Base-by-base conservation (phyloP, 371 early-diverging fungal species). In the Mucor saturninus region DNA sequence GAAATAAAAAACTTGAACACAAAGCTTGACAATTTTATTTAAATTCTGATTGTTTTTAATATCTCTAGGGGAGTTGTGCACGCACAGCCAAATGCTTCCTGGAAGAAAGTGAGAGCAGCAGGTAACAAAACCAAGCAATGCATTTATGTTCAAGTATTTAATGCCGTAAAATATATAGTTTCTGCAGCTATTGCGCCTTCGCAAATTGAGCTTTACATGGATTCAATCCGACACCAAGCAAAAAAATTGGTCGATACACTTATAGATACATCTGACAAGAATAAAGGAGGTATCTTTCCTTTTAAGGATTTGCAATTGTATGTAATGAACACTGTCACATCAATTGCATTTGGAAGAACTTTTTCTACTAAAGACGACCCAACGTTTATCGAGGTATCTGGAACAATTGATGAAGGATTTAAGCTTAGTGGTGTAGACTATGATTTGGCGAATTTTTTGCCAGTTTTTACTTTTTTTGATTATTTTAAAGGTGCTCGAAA, bases 341-440 rank as follows among this genome's bases (percentile, higher is more conserved):
- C 26, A 9, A 45, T 60, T 15, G 2, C 15, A 4, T 59, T 54
- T 43, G 64, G 61, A 21, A 54, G 8, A 3, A 38, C 43, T 4
- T 68, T 56, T 30, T 13, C 31, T 29, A 31, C 50, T 1, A n/a
- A 45, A 8, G 42, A 69, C 9, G 57, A 69, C 38, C 69, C 69
- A 15, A 45, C 54, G 21, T 64, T 56, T 35, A 8, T 4, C 2
- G 21, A 55, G 1, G 9, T 61, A 1, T 29, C 50, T 2, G 40
- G 49, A 1, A 2, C 35, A 4, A 31, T 64, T 5, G 53, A 64
- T 21, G 9, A n/a, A 5, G 29, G 39, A 2, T 56, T 69, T 38
- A 48, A 46, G 26, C 28, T 52, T 3, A 53, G 51, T 8, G 61
- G 64, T 13, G 26, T 49, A 6, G 64, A 59, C 9, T 42, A 59